A percentile compares a stretch with the other conserved stretches of the same genome.
Conservation (phyloP, 441 rosid species). For the Gossypium lobatum region DNA sequence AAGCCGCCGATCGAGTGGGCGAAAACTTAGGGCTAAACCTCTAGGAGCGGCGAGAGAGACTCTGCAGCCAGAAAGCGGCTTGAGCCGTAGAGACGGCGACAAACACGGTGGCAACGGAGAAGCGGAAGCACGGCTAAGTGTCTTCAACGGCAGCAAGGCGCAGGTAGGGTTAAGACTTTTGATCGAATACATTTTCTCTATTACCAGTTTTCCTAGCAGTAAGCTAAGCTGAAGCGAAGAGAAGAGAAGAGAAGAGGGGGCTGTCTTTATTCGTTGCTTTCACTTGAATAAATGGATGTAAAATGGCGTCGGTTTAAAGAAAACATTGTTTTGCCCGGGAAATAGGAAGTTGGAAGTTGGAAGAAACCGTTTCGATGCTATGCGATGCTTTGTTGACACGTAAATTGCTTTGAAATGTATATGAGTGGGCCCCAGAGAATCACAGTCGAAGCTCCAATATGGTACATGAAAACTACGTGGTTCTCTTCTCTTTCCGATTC, state of each 20-base stretch:
- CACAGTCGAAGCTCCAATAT: background rate
- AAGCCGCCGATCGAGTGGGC: constrained; percentile 21
- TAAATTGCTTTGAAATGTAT: background rate
- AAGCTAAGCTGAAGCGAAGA: background rate
- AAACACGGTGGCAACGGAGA: constrained; percentile 20
- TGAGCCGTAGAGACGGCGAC: constrained; percentile 26
- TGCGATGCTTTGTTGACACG: constrained; percentile 18
- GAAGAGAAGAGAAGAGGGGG: background rate
- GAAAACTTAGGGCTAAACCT: constrained; percentile 32
- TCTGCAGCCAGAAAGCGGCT: constrained; percentile 16
- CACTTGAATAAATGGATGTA: background rate
- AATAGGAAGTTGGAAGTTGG: background rate
- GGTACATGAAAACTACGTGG: background rate
- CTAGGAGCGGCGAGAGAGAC: constrained; percentile 24
- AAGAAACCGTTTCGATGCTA: background rate
- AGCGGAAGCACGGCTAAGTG: constrained; percentile 21
- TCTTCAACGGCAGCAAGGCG: constrained; percentile 11
- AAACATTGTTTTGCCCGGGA: background rate
- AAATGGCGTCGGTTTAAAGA: background rate
- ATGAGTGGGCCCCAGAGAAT: constrained; percentile 3
- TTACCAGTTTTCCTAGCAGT: background rate
- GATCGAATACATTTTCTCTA: constrained; percentile 31
- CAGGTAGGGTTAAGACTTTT: constrained; percentile 33
- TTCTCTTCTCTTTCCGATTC: background rate
- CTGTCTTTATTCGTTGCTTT: background rate